These are phyloP conservation scores for Agrocybe chaxingu DNA, from an alignment of 768 basidiomycete genomes.

Conservation along the genomic window DNA sequence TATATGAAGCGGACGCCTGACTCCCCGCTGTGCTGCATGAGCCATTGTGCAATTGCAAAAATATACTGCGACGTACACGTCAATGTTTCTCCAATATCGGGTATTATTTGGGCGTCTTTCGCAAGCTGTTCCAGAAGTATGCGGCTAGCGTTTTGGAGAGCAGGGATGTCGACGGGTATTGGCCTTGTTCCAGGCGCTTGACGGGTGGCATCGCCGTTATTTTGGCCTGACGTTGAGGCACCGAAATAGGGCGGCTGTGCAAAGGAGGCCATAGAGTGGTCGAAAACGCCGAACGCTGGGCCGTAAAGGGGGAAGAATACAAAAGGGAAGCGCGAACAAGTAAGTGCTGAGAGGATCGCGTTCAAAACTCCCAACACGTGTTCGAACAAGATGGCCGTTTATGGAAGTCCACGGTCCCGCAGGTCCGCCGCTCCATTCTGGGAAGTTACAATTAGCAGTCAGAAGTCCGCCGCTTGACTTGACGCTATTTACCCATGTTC, in stretches of 20 bases:
- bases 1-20: slow-evolving; percentile 75
- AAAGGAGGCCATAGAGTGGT: slow-evolving; percentile 14
- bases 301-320: slow-evolving; percentile 5
- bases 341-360: slow-evolving; percentile 17
- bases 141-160: slow-evolving; percentile 63
- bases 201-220: slow-evolving; percentile 16
- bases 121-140: slow-evolving; percentile 65
- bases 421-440: not conserved
- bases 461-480: not conserved
- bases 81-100: slow-evolving; percentile 71
- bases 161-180: slow-evolving; percentile 51
- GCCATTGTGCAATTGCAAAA: slow-evolving; percentile 1
- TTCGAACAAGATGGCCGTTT: slow-evolving; percentile 3
- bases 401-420: slow-evolving; percentile 5
- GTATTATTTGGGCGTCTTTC: slow-evolving; percentile 72
- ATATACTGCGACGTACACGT: slow-evolving; percentile 27
- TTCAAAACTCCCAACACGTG: slow-evolving; percentile 26
- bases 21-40: slow-evolving; percentile 45
- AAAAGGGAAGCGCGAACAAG: slow-evolving; percentile 8
- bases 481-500: not conserved
- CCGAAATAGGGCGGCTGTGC: slow-evolving; percentile 14
- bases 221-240: slow-evolving; percentile 14
- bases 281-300: slow-evolving; percentile 1
- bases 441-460: too few species aligned
- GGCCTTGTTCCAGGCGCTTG: slow-evolving; percentile 26